Conservation (phyloP, 2,329 filamentous ascomycete genomes). For the Botrytis fragariae region DNA sequence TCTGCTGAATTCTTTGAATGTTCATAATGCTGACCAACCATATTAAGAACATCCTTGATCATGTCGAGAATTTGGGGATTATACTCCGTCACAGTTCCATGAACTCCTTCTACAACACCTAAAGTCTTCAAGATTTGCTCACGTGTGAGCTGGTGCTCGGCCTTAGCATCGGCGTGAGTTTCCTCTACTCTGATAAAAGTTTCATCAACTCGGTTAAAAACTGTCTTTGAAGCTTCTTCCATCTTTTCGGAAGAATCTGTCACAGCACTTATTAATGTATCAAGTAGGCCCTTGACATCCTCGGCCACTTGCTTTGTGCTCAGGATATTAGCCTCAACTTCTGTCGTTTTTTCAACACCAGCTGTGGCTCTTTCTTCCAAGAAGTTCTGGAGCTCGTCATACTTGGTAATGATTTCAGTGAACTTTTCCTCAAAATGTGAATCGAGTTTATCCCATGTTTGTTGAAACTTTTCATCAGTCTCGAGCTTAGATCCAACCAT, state of each 20-base stretch:
- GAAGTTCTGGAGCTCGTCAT: conserved; percentile 76
- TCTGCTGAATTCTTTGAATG: conserved; percentile 69
- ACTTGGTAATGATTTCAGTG: conserved; percentile 76
- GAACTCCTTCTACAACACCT: conserved; percentile 69
- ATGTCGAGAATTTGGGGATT: conserved; percentile 86
- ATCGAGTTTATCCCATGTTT: conserved; percentile 53
- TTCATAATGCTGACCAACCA: conserved; percentile 85
- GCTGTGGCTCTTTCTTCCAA: conserved; percentile 72
- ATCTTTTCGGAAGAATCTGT: conserved; percentile 83
- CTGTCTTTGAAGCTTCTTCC: conserved; percentile 81
- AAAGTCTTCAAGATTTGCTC: conserved; percentile 76
- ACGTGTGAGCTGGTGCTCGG: conserved; percentile 78
- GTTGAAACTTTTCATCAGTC: conserved; percentile 71
- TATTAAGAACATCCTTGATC: conserved; percentile 77
- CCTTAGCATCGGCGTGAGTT: conserved; percentile 67
- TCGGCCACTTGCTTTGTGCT: conserved; percentile 78
- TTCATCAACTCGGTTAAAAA: conserved; percentile 79
- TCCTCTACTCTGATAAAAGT: conserved; percentile 75
- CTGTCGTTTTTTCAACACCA: conserved; percentile 68
- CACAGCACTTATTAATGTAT: conserved; percentile 77
- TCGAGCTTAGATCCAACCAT: conserved; percentile 80
- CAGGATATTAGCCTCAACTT: conserved; percentile 70
- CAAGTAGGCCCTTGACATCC: conserved; percentile 81
- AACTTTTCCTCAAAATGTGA: conserved; percentile 64
- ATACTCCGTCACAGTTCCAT: conserved; percentile 75